Conservation (phyloP, 495 filamentous ascomycete species). For the Copromyces sp. region DNA sequence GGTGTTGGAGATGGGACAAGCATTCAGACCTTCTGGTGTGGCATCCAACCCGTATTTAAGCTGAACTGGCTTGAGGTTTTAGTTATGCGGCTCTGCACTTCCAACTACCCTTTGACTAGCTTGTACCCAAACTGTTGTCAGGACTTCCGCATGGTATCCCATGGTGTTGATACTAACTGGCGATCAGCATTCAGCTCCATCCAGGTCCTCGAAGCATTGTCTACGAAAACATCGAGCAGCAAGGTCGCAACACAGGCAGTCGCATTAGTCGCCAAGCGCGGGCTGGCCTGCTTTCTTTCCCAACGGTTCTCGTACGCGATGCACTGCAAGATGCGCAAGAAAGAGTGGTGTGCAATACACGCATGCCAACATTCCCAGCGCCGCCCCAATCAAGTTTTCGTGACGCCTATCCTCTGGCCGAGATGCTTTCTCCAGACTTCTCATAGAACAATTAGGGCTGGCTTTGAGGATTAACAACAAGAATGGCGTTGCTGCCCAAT, state of each 20-base stretch:
- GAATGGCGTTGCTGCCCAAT: background rate
- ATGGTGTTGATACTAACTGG: background rate
- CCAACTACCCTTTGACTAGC: background rate
- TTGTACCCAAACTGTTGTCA: background rate
- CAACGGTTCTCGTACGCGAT: background rate
- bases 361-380: background rate
- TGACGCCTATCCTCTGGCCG: background rate
- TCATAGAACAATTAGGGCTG: background rate
- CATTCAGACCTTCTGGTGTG: background rate
- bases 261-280: background rate
- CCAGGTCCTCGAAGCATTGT: background rate
- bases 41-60: background rate
- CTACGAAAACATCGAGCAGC: background rate
- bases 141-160: background rate
- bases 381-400: background rate
- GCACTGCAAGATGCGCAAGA: background rate
- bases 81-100: background rate
- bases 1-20: background rate
- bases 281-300: background rate
- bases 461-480: background rate
- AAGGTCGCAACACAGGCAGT: background rate
- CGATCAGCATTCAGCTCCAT: background rate
- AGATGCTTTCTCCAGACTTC: background rate
- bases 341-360: background rate
- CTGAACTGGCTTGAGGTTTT: background rate